These are phyloP conservation scores for Tulasnella sp. DNA, from an alignment of 768 basidiomycete genomes.

Conservation along the genomic window DNA sequence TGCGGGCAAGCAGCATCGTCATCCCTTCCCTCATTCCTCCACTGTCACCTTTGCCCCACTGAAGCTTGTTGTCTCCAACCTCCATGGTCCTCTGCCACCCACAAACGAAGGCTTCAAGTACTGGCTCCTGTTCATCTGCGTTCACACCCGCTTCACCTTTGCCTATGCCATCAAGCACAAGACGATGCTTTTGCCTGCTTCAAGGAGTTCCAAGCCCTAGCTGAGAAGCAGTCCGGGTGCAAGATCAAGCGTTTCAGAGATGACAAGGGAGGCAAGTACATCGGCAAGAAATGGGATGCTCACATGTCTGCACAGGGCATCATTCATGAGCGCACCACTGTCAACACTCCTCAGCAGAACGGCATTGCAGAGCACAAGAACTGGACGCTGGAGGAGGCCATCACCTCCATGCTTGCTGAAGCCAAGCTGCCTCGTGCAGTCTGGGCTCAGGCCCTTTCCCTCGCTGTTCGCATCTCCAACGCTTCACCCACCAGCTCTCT, in stretches of 20 bases:
- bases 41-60: neutral
- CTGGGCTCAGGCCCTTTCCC: neutral
- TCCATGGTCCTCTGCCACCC: too few relatives aligned
- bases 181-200: conserved; percentile 11
- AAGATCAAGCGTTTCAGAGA: conserved; percentile 22
- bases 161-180: conserved; percentile 6
- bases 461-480: neutral
- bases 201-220: conserved; percentile 1
- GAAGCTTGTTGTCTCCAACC: too few relatives aligned
- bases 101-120: too few relatives aligned
- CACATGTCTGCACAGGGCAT: conserved; percentile 10
- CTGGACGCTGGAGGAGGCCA: neutral
- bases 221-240: conserved; percentile 14
- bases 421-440: neutral
- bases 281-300: conserved; percentile 8
- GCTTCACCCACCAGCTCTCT: neutral
- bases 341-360: conserved; percentile 11
- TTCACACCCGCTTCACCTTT: too few relatives aligned
- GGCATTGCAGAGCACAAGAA: conserved; percentile 11
- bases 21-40: neutral
- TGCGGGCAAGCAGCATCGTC: neutral
- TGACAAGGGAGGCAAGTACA: conserved; percentile 32
- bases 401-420: neutral
- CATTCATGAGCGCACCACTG: conserved; percentile 5
- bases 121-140: too few relatives aligned